Conservation (phyloP, 2,329 filamentous ascomycete genomes). For the Lomentospora prolificans region DNA sequence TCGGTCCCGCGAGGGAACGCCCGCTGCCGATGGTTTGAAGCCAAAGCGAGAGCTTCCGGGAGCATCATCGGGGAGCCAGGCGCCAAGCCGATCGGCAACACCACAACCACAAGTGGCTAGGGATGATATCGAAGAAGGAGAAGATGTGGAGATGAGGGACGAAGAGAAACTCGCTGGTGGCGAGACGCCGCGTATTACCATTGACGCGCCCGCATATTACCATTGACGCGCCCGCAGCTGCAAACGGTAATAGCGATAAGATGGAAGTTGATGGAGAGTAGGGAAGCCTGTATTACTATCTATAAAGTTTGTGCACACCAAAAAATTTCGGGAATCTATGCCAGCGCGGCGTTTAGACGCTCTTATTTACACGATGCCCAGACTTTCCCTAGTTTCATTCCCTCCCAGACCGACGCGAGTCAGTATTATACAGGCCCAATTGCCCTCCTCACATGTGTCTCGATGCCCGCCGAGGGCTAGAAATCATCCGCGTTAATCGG, state of each 20-base stretch:
- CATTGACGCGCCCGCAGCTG: conserved; percentile 35
- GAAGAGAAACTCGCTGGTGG: conserved; percentile 26
- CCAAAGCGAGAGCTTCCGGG: conserved; percentile 9
- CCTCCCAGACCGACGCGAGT: not conserved
- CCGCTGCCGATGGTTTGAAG: conserved; percentile 20
- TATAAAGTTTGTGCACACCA: not conserved
- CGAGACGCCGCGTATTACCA: conserved; percentile 36
- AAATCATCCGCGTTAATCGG: not conserved
- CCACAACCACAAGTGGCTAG: conserved; percentile 18
- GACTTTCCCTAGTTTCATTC: not conserved
- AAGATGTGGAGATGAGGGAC: conserved; percentile 53
- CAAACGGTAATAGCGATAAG: conserved; percentile 34
- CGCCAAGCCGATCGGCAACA: conserved; percentile 23
- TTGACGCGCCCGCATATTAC: conserved; percentile 41
- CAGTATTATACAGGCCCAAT: not conserved
- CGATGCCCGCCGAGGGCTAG: not conserved
- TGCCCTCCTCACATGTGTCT: not conserved
- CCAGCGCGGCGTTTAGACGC: not conserved
- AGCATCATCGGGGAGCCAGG: conserved; percentile 15
- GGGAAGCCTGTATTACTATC: conserved; percentile 3
- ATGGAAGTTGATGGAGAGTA: conserved; percentile 52
- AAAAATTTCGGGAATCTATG: not conserved
- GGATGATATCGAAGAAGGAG: conserved; percentile 30
- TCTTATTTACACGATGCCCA: not conserved
- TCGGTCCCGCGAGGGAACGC: conserved; percentile 17